These are phyloP conservation scores for Micromonas pusilla DNA, from an alignment of 139 green algal genomes.

Conservation along the genomic window DNA sequence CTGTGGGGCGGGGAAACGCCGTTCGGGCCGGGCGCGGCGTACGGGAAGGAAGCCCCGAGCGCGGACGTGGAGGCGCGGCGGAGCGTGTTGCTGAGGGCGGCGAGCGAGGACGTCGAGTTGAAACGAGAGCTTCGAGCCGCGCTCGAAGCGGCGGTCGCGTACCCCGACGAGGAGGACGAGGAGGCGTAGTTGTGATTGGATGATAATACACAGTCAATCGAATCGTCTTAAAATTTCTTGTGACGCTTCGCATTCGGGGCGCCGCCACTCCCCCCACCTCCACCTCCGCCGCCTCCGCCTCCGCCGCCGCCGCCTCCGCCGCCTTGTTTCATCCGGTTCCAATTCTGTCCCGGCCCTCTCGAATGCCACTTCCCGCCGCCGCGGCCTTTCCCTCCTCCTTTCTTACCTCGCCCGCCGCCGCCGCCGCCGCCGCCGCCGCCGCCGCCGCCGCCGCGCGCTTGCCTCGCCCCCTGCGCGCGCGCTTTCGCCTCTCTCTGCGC, in stretches of 20 bases:
- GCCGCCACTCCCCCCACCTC: too few species aligned
- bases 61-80: background rate
- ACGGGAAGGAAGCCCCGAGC: background rate
- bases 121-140: background rate
- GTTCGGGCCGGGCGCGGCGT: background rate
- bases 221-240: background rate
- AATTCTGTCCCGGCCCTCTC: background rate
- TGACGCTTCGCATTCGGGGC: too few species aligned
- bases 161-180: background rate
- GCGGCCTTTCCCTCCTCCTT: background rate
- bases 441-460: too few species aligned
- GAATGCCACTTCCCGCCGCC: background rate
- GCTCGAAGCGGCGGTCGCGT: background rate
- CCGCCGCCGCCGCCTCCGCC: too few species aligned
- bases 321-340: background rate
- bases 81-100: background rate
- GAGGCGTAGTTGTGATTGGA: too few species aligned
- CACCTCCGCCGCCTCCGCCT: background rate
- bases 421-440: too few species aligned
- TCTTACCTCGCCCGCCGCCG: background rate
- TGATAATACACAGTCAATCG: too few species aligned
- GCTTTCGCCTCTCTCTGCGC: background rate
- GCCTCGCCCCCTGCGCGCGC: background rate
- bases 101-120: background rate
- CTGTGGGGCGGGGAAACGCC: background rate